Conservation (phyloP, 306 rosid genomes). For the Lathyrus oleraceus region DNA sequence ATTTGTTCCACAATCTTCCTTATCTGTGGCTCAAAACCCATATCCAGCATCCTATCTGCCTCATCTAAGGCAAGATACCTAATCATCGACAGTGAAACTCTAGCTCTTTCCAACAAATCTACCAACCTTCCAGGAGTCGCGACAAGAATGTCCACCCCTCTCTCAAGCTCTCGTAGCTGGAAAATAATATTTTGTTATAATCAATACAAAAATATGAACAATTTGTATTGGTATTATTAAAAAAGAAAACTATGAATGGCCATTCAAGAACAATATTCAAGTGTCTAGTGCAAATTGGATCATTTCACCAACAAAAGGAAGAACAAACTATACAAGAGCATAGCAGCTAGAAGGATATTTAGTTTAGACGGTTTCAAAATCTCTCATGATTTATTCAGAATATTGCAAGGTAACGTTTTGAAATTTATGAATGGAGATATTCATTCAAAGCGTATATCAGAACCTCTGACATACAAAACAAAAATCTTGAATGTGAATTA, state of each 20-base stretch:
- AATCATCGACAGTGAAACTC: conserved; percentile 73
- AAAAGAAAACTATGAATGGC: conserved; percentile 1
- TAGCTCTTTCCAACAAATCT: conserved; percentile 88
- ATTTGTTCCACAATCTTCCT: conserved; percentile 58
- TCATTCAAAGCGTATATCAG: not conserved
- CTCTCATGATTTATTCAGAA: not conserved
- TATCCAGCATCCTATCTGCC: conserved; percentile 54
- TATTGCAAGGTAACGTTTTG: not conserved
- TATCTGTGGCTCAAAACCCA: conserved; percentile 54
- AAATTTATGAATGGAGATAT: not conserved
- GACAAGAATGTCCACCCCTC: conserved; percentile 93
- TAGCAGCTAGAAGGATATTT: not conserved
- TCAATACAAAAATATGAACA: conserved; percentile 1
- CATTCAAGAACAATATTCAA: not conserved
- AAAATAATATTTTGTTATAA: conserved; percentile 33
- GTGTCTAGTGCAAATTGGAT: not conserved
- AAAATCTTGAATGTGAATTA: not conserved
- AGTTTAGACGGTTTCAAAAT: conserved; percentile 1
- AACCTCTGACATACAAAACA: not conserved
- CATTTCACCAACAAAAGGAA: not conserved
- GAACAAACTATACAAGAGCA: conserved; percentile 2
- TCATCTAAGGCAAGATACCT: conserved; percentile 48
- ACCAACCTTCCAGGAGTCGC: conserved; percentile 97
- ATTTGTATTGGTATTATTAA: not conserved
- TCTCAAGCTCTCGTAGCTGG: conserved; percentile 88